Evolutionary conservation across 352 stramenopile genomes (phyloP).

Genomic region (Phytophthora cryptogea): DNA sequence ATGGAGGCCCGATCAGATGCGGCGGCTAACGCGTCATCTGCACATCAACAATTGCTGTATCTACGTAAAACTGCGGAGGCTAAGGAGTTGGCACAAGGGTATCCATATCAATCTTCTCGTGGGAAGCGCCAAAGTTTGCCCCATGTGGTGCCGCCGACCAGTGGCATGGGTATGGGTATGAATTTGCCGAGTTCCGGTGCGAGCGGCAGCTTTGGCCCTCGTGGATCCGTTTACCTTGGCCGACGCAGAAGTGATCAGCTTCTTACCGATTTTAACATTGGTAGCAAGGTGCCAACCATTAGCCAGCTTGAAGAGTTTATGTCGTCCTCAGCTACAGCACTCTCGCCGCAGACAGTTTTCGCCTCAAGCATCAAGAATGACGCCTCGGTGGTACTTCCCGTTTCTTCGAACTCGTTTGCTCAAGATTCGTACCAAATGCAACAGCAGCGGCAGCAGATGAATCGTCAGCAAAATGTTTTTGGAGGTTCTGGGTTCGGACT

Average conservation of each 20-base stretch:
- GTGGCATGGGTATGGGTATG: slow-evolving; percentile 16
- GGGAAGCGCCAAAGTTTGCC: slow-evolving; percentile 54
- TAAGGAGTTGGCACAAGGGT: slow-evolving; percentile 29
- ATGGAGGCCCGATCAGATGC: slow-evolving; percentile 31
- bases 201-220: slow-evolving; percentile 18
- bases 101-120: slow-evolving; percentile 22
- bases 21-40: slow-evolving; percentile 6
- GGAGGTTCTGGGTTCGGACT: slow-evolving; percentile 10
- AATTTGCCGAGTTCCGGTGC: slow-evolving; percentile 7
- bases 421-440: slow-evolving; percentile 36
- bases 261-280: slow-evolving; percentile 20
- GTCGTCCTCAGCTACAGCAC: slow-evolving; percentile 19
- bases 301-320: slow-evolving; percentile 36
- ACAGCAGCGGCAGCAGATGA: slow-evolving; percentile 26
- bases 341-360: slow-evolving; percentile 22
- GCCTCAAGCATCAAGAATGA: slow-evolving; percentile 33
- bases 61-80: slow-evolving; percentile 32
- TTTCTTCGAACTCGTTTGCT: slow-evolving; percentile 30
- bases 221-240: slow-evolving; percentile 13
- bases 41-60: slow-evolving; percentile 31
- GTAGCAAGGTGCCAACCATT: slow-evolving; percentile 14
- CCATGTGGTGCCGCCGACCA: slow-evolving; percentile 35
- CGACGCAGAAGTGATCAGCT: slow-evolving; percentile 45
- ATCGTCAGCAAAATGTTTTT: slow-evolving; percentile 29
- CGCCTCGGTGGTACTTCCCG: slow-evolving; percentile 34